A percentile compares a stretch with the other conserved stretches of the same genome.
Conservation (phyloP, 2,329 filamentous ascomycete species). For the Aspergillus pseudoterreus region DNA sequence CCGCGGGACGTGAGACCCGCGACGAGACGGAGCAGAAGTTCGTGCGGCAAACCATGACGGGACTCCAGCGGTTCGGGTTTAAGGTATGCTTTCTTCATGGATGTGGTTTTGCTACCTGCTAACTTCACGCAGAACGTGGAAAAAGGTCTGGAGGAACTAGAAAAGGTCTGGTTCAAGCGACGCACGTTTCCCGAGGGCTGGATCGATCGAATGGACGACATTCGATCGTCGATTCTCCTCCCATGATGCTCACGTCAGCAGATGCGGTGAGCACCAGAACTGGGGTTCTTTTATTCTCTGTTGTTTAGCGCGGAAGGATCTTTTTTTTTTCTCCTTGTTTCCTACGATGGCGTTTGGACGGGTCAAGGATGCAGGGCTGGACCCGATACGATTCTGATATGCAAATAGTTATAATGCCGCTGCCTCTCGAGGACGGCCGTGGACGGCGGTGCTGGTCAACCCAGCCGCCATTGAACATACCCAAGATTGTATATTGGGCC, state of each 20-base stretch:
- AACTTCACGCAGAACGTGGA: constrained; percentile 24
- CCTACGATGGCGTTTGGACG: constrained; percentile 2
- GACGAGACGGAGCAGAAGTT: constrained; percentile 26
- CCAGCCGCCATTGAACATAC: neutral
- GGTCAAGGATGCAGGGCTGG: constrained; percentile 5
- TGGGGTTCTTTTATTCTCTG: neutral
- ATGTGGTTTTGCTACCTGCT: neutral
- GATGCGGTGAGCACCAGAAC: neutral
- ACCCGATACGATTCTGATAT: constrained; percentile 6
- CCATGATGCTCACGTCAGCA: constrained; percentile 15
- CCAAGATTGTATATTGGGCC: neutral
- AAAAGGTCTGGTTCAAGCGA: constrained; percentile 30
- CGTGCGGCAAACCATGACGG: constrained; percentile 29
- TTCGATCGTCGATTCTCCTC: constrained; percentile 30
- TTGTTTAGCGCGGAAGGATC: constrained; percentile 5
- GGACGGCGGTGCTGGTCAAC: neutral
- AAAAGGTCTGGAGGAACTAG: constrained; percentile 26
- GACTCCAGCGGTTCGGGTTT: constrained; percentile 26
- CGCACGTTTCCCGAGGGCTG: constrained; percentile 31
- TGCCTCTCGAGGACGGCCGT: neutral
- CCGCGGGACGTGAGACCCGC: constrained; percentile 30
- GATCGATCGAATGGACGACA: constrained; percentile 29
- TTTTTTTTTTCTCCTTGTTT: neutral
- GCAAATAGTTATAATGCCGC: neutral
- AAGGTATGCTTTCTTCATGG: constrained; percentile 15